A percentile compares a stretch with the other conserved stretches of the same genome.
Evolutionary conservation across 805 yeast genomes (phyloP).

Genomic region (Nadsonia fulvescens): DNA sequence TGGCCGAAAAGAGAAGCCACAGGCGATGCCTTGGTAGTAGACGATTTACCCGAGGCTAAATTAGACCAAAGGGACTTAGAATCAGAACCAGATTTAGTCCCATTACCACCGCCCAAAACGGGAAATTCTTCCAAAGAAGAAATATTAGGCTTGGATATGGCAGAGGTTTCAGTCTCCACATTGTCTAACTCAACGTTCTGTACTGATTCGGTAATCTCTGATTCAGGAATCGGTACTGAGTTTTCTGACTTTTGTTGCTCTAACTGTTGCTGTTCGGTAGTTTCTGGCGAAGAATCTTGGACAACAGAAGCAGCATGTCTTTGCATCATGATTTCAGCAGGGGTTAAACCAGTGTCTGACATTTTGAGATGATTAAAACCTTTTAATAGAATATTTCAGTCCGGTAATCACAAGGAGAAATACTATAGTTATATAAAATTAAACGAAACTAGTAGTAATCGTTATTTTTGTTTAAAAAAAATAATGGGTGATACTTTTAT

Average conservation of each 20-base stretch:
- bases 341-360: constrained; percentile 6
- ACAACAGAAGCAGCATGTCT: constrained; percentile 6
- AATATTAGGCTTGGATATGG: constrained; percentile 7
- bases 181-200: too few species aligned
- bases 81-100: too few species aligned
- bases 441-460: background rate
- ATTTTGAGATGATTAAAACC: background rate
- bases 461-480: background rate
- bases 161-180: too few species aligned
- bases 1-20: constrained; percentile 30
- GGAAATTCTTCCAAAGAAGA: constrained; percentile 8
- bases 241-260: constrained; percentile 2
- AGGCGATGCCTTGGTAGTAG: constrained; percentile 7
- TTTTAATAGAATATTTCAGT: background rate
- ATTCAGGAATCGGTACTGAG: background rate
- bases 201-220: constrained; percentile 4
- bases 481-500: background rate
- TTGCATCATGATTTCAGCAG: constrained; percentile 7
- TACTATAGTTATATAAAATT: background rate
- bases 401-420: background rate
- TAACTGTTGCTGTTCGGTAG: constrained; percentile 3
- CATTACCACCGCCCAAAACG: constrained; percentile 7
- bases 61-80: constrained; percentile 9
- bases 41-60: constrained; percentile 6
- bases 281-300: constrained; percentile 5